Evolutionary conservation across 2,329 filamentous ascomycete genomes (phyloP).

Genomic region (Mycogone perniciosa): DNA sequence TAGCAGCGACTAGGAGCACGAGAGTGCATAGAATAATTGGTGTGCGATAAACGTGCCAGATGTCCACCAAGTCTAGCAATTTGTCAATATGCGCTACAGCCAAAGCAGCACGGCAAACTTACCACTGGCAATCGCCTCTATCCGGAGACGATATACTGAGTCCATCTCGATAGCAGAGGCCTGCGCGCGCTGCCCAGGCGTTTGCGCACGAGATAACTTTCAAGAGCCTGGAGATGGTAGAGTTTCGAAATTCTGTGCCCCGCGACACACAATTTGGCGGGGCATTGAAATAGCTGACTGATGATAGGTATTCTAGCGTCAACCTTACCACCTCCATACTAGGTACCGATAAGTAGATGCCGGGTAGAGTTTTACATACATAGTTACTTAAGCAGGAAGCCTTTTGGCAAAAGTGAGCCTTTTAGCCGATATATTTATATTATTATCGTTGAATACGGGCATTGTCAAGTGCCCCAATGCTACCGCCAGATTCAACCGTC

Average conservation of each 20-base stretch:
- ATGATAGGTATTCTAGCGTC: no score
- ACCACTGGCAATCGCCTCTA: constrained; percentile 11
- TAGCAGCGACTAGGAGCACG: constrained; percentile 31
- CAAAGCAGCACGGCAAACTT: not conserved
- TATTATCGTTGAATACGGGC: no score
- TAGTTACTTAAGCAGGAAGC: no score
- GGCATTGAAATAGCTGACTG: constrained; percentile 11
- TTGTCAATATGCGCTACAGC: constrained; percentile 2
- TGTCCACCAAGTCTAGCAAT: constrained; percentile 30
- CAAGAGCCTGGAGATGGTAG: constrained; percentile 7
- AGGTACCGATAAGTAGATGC: no score
- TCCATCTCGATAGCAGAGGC: constrained; percentile 11
- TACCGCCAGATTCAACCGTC: no score
- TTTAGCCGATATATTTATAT: no score
- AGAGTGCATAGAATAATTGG: constrained; percentile 36
- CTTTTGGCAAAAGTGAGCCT: no score
- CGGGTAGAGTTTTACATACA: no score
- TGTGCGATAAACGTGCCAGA: constrained; percentile 43
- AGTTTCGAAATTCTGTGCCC: constrained; percentile 11
- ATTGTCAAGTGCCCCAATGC: no score
- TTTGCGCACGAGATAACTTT: constrained; percentile 5
- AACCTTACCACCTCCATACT: no score
- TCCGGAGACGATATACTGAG: constrained; percentile 5
- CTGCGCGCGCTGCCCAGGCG: not conserved
- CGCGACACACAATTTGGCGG: constrained; percentile 19